Percentiles rank a stretch among this genome's conserved stretches.
Evolutionary conservation across 345 rosid species (phyloP).

Genomic region (Zanthoxylum bungeanum): DNA sequence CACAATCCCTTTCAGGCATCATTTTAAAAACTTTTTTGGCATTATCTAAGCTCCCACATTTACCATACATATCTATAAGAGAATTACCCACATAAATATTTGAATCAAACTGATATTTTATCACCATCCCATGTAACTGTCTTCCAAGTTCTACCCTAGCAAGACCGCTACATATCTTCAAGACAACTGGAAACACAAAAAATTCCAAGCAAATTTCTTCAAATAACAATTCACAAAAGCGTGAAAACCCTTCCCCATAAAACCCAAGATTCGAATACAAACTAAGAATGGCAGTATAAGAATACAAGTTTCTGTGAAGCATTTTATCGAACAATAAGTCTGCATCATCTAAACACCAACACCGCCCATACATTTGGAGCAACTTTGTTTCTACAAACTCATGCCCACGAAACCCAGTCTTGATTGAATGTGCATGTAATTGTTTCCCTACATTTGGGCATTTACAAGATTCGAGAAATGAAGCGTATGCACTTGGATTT

Average conservation of each 20-base stretch:
- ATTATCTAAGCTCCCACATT: constrained; percentile 43
- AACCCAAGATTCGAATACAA: constrained; percentile 40
- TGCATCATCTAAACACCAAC: constrained; percentile 35
- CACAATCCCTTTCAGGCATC: constrained; percentile 40
- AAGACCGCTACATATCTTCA: constrained; percentile 48
- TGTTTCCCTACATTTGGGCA: constrained; percentile 39
- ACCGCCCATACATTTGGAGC: constrained; percentile 50
- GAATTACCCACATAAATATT: constrained; percentile 47
- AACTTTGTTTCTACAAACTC: constrained; percentile 60
- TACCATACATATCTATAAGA: constrained; percentile 53
- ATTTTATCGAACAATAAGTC: constrained; percentile 38
- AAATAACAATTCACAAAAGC: constrained; percentile 25
- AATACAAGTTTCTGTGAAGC: constrained; percentile 43
- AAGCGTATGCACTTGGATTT: constrained; percentile 39
- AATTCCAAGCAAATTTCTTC: constrained; percentile 39
- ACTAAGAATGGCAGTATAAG: constrained; percentile 50
- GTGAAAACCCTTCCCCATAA: constrained; percentile 31
- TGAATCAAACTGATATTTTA: constrained; percentile 33
- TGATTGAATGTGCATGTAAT: constrained; percentile 44
- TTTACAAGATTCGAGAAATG: constrained; percentile 46
- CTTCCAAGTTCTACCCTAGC: constrained; percentile 35
- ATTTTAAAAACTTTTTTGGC: constrained; percentile 35
- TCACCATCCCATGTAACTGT: constrained; percentile 41
- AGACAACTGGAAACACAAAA: constrained; percentile 40
- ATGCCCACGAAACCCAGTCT: constrained; percentile 43